These are phyloP conservation scores for Suillus hirtellus DNA, from an alignment of 768 basidiomycete species.

Conservation along the genomic window DNA sequence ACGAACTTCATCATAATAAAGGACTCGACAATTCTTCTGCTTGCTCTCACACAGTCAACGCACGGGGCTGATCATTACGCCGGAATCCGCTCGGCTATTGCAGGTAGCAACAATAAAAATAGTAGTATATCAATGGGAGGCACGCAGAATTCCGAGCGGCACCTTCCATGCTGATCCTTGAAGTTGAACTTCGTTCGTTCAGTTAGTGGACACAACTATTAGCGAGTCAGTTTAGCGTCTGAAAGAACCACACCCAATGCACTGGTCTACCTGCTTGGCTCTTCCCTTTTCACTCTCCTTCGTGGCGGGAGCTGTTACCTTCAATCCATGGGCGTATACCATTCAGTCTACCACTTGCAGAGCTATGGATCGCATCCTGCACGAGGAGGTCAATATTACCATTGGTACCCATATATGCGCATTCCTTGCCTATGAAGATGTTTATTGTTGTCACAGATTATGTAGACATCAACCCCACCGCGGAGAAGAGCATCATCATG, in stretches of 20 bases:
- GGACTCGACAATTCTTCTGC: too few species aligned
- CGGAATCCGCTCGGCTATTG: not conserved
- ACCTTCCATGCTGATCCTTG: not conserved
- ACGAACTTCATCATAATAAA: too few species aligned
- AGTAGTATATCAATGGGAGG: not conserved
- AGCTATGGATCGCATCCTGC: slow-evolving; percentile 41
- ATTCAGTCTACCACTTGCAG: slow-evolving; percentile 31
- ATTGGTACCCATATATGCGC: slow-evolving; percentile 42
- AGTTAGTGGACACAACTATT: not conserved
- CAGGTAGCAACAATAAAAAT: too few species aligned
- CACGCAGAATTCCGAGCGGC: not conserved
- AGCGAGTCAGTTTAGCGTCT: not conserved
- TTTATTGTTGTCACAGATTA: not conserved
- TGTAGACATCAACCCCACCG: slow-evolving; percentile 53
- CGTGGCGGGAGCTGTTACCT: slow-evolving; percentile 16
- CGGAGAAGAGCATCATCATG: slow-evolving; percentile 56
- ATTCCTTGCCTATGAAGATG: not conserved
- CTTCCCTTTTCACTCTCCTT: not conserved
- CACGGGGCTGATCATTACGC: not conserved
- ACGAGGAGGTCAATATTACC: slow-evolving; percentile 37
- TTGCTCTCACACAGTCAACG: too few species aligned
- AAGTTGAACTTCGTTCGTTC: not conserved
- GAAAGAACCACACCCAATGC: not conserved
- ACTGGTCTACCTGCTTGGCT: not conserved
- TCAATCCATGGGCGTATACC: slow-evolving; percentile 40